Base-by-base conservation (phyloP, 164 flowering plant genomes). In the Aristolochia californica region DNA sequence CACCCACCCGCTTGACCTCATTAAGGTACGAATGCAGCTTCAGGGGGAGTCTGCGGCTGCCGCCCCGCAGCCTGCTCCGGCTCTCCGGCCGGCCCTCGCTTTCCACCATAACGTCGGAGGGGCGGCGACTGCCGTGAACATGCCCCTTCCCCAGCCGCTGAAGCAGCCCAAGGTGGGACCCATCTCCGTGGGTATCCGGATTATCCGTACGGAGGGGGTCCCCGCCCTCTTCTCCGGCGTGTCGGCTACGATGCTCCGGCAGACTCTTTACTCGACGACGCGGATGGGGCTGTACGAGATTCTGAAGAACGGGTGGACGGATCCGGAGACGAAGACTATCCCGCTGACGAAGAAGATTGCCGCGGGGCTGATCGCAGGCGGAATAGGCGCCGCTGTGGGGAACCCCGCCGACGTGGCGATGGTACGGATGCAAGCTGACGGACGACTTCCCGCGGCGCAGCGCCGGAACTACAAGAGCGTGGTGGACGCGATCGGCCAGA, bases 321-420 rank as follows among this genome's bases (percentile, higher is more conserved):
- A 84, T 53, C 87, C 87, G 43, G 47, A 55, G 10, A 53, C 84
- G 24, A 73, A 76, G 0, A 74, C 40, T 67, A 69, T 88, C 79
- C 77, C 94, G 0, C 64, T 88, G 20, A 26, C 22, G 13, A 63
- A 70, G 21, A 88, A 88, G 59, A 83, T 85, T 22, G 54, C 61
- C 3, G 94, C 87, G 47, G 97, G 91, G 0, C 66, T 85, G 10
- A 61, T 81, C 40, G 91, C 96, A 27, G 94, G 96, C 17, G 94
- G 70, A 0, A 75, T 88, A 50, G 91, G 96, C 1, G 96, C 96
- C 7, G 85, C 91, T 22, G 81, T 80, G 5, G 94, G 96, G 0
- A 88, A 88, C 75, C 96, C 96, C 0, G 94, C 96, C 16, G 94
- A 88, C 67, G 87, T 88, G 28, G 91, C 97, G n/a, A n/a, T n/a